Conservation (phyloP, 2,329 filamentous ascomycete species). For the Acrodontium crateriforme region DNA sequence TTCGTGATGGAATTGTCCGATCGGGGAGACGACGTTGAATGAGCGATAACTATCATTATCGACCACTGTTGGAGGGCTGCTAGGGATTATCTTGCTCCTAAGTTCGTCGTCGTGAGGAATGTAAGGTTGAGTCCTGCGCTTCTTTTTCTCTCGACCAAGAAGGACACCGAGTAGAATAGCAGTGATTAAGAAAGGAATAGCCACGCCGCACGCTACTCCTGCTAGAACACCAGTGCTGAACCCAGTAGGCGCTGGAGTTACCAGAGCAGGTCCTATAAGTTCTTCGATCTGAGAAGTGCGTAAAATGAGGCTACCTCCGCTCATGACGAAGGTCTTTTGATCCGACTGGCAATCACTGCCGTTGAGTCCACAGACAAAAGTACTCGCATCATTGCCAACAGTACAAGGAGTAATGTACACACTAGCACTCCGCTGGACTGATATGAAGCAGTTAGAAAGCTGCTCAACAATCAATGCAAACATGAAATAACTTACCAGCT, state of each 20-base stretch:
- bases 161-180: slow-evolving; percentile 10
- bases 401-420: slow-evolving; percentile 14
- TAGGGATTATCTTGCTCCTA: too few species aligned
- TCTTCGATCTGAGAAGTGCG: slow-evolving; percentile 16
- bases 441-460: slow-evolving; percentile 2
- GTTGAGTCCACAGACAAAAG: slow-evolving; percentile 20
- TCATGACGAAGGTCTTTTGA: slow-evolving; percentile 15
- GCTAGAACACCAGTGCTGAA: slow-evolving; percentile 10
- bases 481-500: slow-evolving; percentile 8
- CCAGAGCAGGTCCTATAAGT: slow-evolving; percentile 10
- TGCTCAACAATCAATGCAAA: neutral
- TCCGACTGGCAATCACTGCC: slow-evolving; percentile 10
- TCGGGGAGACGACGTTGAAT: slow-evolving; percentile 2
- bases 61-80: too few species aligned
- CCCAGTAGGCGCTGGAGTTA: slow-evolving; percentile 3
- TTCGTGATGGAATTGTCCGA: neutral
- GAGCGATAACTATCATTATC: too few species aligned
- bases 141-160: slow-evolving; percentile 10
- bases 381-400: slow-evolving; percentile 8
- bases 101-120: too few species aligned
- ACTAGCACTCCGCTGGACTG: slow-evolving; percentile 2
- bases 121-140: slow-evolving; percentile 15
- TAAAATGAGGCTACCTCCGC: slow-evolving; percentile 13
- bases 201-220: slow-evolving; percentile 16
- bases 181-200: slow-evolving; percentile 16